Conservation (phyloP, 257 asterid species). For the Solanum okadae region DNA sequence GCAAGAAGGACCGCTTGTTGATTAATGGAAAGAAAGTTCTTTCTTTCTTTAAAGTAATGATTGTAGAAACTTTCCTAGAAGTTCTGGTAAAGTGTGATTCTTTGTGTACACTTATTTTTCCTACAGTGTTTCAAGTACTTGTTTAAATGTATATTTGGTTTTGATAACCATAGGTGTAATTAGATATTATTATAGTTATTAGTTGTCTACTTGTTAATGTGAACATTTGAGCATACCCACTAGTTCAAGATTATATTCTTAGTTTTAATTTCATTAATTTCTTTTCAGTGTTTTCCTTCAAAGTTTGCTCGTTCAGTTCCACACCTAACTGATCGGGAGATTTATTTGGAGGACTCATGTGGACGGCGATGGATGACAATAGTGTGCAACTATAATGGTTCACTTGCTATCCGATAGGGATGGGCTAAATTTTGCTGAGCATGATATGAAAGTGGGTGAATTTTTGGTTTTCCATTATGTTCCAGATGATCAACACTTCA, state of each 20-base stretch:
- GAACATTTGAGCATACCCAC: not conserved
- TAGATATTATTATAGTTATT: not conserved
- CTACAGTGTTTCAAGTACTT: not conserved
- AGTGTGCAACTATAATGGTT: not conserved
- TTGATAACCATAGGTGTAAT: not conserved
- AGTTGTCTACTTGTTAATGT: not conserved
- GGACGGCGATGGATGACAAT: not conserved
- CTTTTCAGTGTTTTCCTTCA: not conserved
- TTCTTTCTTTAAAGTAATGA: slow-evolving; percentile 19
- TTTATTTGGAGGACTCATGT: not conserved
- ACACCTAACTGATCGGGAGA: not conserved
- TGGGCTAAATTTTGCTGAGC: not conserved
- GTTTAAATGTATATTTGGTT: not conserved
- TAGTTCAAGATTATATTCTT: not conserved
- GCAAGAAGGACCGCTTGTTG: not conserved
- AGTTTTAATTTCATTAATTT: not conserved
- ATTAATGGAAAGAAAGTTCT: not conserved
- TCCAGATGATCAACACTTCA: not conserved
- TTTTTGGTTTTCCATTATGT: not conserved
- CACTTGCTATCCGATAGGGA: not conserved
- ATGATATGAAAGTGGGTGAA: not conserved
- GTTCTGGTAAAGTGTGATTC: not conserved
- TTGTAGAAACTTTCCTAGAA: not conserved
- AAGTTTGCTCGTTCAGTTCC: not conserved
- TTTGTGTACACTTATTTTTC: not conserved